Conservation (phyloP, 352 stramenopile genomes). For the Achlya hypogyna region DNA sequence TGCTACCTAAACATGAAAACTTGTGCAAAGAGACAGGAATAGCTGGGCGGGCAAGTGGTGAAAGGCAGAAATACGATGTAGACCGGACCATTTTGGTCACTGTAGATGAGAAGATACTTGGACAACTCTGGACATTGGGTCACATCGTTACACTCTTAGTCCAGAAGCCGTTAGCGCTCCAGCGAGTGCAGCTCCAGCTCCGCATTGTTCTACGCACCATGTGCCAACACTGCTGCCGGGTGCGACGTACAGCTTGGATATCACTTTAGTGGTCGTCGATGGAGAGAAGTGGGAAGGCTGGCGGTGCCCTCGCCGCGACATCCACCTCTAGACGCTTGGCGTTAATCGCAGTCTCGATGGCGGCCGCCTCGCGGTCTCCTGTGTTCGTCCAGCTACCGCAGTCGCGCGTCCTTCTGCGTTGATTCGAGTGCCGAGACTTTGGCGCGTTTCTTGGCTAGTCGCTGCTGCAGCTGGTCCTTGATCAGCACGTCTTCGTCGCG, state of each 20-base stretch:
- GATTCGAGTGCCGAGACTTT: not conserved
- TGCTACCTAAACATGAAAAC: too few relatives aligned
- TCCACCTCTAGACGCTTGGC: too few relatives aligned
- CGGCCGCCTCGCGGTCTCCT: slow-evolving; percentile 21
- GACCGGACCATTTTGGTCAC: too few relatives aligned
- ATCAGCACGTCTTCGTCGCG: slow-evolving; percentile 31
- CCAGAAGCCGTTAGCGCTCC: slow-evolving; percentile 23
- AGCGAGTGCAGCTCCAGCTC: slow-evolving; percentile 31
- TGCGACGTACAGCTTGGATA: not conserved
- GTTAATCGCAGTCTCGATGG: slow-evolving; percentile 19
- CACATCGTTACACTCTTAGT: too few relatives aligned
- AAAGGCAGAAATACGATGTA: too few relatives aligned
- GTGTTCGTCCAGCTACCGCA: slow-evolving; percentile 11
- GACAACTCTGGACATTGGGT: too few relatives aligned
- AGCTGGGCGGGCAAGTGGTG: too few relatives aligned
- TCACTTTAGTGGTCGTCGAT: slow-evolving; percentile 15
- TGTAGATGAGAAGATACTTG: too few relatives aligned
- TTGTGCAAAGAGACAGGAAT: too few relatives aligned
- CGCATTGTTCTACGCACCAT: slow-evolving; percentile 24
- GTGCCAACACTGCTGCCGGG: not conserved
- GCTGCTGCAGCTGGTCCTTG: slow-evolving; percentile 36
- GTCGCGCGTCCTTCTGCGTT: not conserved
- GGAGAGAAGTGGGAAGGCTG: not conserved
- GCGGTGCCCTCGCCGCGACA: not conserved
- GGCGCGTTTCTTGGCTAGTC: slow-evolving; percentile 31